These are phyloP conservation scores for Piloderma croceum DNA, from an alignment of 768 basidiomycete genomes.

Conservation along the genomic window DNA sequence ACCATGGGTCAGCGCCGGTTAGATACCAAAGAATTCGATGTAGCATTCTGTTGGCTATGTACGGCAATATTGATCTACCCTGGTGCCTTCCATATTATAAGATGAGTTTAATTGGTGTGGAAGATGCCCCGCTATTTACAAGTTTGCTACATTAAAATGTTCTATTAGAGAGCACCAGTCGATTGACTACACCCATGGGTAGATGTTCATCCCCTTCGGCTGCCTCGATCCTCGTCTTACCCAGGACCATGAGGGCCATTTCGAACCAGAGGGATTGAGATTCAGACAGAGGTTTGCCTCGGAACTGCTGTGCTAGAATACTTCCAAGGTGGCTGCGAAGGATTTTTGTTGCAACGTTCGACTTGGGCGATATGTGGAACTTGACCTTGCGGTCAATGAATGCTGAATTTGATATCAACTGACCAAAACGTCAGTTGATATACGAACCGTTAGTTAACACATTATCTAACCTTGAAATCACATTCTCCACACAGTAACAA, in stretches of 20 bases:
- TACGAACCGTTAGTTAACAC: neutral
- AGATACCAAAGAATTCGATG: too few species aligned
- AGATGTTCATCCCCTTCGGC: constrained; percentile 6
- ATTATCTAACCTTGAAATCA: constrained; percentile 69
- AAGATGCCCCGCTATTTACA: too few species aligned
- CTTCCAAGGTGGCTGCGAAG: constrained; percentile 59
- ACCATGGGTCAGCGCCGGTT: too few species aligned
- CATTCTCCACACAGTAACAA: constrained; percentile 83
- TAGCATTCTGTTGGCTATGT: too few species aligned
- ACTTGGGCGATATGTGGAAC: constrained; percentile 63
- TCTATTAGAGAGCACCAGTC: too few species aligned
- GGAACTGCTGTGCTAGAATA: constrained; percentile 62
- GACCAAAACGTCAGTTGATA: constrained; percentile 1
- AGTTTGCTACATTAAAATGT: too few species aligned
- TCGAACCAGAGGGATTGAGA: constrained; percentile 71
- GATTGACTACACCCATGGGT: too few species aligned
- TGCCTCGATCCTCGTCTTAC: constrained; percentile 42
- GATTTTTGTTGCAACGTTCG: constrained; percentile 73
- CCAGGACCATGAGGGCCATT: constrained; percentile 56
- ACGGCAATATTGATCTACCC: too few species aligned
- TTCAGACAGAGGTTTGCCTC: constrained; percentile 51
- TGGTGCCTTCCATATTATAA: too few species aligned
- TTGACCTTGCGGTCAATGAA: constrained; percentile 83
- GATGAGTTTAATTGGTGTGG: too few species aligned
- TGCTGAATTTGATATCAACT: constrained; percentile 70